phyloP scores from a whole-genome alignment of 306 rosid genomes.

The Prunus mongolica region DNA sequence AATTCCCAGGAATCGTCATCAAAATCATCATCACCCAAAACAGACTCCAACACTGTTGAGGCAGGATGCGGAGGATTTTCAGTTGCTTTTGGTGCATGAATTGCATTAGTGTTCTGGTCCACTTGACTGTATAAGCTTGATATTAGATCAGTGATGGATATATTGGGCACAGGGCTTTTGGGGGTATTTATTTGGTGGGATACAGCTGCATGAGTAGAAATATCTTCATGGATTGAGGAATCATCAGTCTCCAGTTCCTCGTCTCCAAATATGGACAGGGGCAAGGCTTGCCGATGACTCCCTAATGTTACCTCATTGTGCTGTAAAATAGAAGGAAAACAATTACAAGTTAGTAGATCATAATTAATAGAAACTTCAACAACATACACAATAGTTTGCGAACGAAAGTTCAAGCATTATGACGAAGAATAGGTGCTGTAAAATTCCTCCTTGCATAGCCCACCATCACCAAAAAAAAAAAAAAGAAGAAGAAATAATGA shows the following conservation, averaged over 20 bases:
- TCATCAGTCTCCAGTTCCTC: constrained; percentile 45
- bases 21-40: constrained; percentile 46
- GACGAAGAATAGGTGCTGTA: background rate
- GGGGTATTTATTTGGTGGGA: constrained; percentile 27
- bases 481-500: background rate
- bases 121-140: constrained; percentile 78
- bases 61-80: constrained; percentile 31
- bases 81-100: constrained; percentile 36
- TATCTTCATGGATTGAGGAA: constrained; percentile 37
- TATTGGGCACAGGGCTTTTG: constrained; percentile 38
- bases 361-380: constrained; percentile 6
- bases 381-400: background rate
- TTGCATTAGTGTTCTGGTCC: constrained; percentile 41
- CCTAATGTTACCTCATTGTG: constrained; percentile 29
- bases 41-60: constrained; percentile 32
- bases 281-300: constrained; percentile 59
- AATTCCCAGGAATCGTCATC: constrained; percentile 77
- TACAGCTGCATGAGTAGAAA: constrained; percentile 31
- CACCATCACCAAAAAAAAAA: too few species aligned
- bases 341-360: background rate
- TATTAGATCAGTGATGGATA: constrained; percentile 65
- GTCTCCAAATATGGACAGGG: constrained; percentile 76
- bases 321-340: constrained; percentile 33
- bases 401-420: background rate
- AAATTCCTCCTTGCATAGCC: too few species aligned